Percentiles rank a stretch among this genome's conserved stretches.
phyloP scores from a whole-genome alignment of 73 alveolate genomes.

The Paramecium sexaurelia region DNA sequence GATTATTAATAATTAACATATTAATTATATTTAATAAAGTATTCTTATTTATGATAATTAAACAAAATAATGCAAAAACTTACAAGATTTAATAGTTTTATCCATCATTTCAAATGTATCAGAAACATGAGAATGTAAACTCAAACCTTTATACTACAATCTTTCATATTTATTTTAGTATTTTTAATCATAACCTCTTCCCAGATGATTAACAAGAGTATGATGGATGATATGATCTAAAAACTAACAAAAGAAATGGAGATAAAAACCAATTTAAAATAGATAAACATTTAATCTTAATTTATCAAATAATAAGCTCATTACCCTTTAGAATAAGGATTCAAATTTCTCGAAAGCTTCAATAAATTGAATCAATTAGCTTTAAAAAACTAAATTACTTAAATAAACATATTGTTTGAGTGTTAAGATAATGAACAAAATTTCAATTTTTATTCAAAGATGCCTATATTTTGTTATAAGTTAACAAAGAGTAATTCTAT shows the following conservation, averaged over 20 bases:
- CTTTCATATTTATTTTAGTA: not conserved
- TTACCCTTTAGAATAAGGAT: slow-evolving; percentile 2
- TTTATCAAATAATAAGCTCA: not conserved
- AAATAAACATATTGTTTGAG: not conserved
- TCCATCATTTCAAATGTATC: not conserved
- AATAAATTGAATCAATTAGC: not conserved
- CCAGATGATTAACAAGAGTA: not conserved
- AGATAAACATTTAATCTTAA: not conserved
- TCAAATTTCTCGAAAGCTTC: not conserved
- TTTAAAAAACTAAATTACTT: not conserved
- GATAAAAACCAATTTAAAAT: not conserved
- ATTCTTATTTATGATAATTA: not conserved
- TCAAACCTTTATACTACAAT: not conserved
- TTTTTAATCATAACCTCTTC: not conserved
- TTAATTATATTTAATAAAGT: not conserved
- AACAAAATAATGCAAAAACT: not conserved
- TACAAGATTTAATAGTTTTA: not conserved
- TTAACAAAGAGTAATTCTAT: not conserved
- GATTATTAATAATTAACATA: not conserved
- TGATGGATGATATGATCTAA: slow-evolving; percentile 5
- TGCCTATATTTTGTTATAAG: not conserved
- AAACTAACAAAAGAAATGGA: not conserved
- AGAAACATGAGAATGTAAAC: not conserved
- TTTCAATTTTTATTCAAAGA: not conserved
- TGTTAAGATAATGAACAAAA: not conserved